Evolutionary conservation across 2,329 filamentous ascomycete species (phyloP).

Genomic region (Neonectria sp.): DNA sequence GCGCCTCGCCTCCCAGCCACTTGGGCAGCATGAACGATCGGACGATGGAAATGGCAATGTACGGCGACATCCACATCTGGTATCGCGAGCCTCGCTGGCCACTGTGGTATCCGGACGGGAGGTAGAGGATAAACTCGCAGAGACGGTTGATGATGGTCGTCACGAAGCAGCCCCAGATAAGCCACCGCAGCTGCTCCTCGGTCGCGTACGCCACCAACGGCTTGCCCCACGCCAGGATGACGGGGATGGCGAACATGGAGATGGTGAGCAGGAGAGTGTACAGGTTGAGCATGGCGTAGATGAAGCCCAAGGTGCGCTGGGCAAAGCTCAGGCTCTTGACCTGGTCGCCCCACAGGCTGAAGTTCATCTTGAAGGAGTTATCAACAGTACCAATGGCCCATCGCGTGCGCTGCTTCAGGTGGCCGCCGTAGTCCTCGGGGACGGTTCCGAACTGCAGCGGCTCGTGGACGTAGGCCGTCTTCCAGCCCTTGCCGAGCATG

Average conservation of each 20-base stretch:
- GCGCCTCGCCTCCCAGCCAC: conserved; percentile 72
- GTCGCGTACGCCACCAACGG: conserved; percentile 70
- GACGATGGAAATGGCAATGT: conserved; percentile 71
- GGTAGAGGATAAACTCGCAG: conserved; percentile 71
- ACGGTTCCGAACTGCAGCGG: conserved; percentile 73
- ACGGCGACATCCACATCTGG: conserved; percentile 75
- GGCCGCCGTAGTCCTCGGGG: conserved; percentile 68
- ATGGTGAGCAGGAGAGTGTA: conserved; percentile 70
- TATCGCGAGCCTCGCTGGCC: conserved; percentile 70
- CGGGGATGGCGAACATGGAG: conserved; percentile 71
- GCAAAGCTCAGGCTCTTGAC: conserved; percentile 68
- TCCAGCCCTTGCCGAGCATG: conserved; percentile 74
- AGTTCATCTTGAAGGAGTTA: conserved; percentile 72
- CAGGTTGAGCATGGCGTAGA: conserved; percentile 69
- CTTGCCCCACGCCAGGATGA: conserved; percentile 71
- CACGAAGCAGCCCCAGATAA: conserved; percentile 70
- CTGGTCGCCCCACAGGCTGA: conserved; percentile 69
- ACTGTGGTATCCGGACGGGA: conserved; percentile 72
- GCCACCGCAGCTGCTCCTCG: conserved; percentile 69
- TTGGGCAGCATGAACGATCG: conserved; percentile 71
- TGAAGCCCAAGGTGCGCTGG: conserved; percentile 72
- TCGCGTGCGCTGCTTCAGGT: conserved; percentile 70
- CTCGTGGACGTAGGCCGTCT: conserved; percentile 73
- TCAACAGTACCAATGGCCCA: conserved; percentile 72
- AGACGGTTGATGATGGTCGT: conserved; percentile 66